These are phyloP conservation scores for Colletotrichum chlorophyti DNA, from an alignment of 2,329 filamentous ascomycete genomes.

Conservation along the genomic window DNA sequence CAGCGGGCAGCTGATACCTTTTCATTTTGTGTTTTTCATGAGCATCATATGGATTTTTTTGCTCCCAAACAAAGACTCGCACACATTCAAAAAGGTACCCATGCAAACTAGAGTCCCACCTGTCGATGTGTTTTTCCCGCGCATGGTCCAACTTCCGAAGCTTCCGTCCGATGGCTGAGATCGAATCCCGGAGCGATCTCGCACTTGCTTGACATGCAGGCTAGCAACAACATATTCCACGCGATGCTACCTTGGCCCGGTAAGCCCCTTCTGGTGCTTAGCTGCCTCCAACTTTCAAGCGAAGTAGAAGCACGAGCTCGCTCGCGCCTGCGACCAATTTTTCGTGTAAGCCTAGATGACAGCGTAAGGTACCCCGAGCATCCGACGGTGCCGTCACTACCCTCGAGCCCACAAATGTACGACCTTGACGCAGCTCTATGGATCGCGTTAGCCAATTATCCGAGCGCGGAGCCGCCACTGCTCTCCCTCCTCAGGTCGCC, in stretches of 20 bases:
- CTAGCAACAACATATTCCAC: too few species aligned
- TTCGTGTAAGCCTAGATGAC: background rate
- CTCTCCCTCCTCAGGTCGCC: background rate
- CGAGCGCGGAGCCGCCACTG: background rate
- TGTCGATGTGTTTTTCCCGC: too few species aligned
- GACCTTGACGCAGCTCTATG: too few species aligned
- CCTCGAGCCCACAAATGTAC: background rate
- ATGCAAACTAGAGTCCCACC: too few species aligned
- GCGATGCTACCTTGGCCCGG: too few species aligned
- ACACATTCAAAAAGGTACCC: too few species aligned
- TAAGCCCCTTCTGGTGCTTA: too few species aligned
- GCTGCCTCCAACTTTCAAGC: too few species aligned
- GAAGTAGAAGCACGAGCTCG: too few species aligned
- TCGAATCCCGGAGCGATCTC: background rate
- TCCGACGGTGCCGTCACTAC: background rate
- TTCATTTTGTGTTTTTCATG: background rate
- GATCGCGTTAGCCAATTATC: background rate
- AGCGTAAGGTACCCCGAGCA: background rate
- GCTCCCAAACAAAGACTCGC: too few species aligned
- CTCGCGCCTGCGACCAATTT: too few species aligned
- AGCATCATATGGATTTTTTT: background rate
- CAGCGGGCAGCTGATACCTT: constrained; percentile 1
- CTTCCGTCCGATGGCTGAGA: background rate
- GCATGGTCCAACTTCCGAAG: constrained; percentile 5
- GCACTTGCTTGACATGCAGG: background rate